phyloP scores from a whole-genome alignment of 495 filamentous ascomycete genomes.

The Ramalina peruviana region DNA sequence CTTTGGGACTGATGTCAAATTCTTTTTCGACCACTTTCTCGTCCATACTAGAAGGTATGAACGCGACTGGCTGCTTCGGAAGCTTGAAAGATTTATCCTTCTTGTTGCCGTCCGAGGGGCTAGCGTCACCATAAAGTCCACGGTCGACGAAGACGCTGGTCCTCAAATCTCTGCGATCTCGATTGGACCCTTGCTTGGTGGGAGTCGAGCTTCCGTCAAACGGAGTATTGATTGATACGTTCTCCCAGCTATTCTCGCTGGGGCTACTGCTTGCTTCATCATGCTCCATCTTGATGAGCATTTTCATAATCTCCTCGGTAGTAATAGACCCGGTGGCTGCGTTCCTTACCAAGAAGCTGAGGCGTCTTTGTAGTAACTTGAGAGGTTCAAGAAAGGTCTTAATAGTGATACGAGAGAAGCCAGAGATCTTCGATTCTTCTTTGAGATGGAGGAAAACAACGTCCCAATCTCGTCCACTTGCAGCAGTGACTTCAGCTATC shows the following conservation, averaged over 20 bases:
- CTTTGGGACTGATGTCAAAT: slow-evolving; percentile 81
- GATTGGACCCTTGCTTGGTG: slow-evolving; percentile 7
- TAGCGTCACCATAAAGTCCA: slow-evolving; percentile 37
- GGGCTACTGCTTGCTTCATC: slow-evolving; percentile 48
- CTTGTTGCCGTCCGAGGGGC: slow-evolving; percentile 29
- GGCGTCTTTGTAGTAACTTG: slow-evolving; percentile 61
- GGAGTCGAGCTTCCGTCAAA: slow-evolving; percentile 30
- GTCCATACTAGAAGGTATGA: slow-evolving; percentile 70
- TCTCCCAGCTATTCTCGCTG: slow-evolving; percentile 88
- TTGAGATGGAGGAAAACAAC: slow-evolving; percentile 82
- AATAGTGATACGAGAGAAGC: slow-evolving; percentile 60
- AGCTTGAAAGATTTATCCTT: slow-evolving; percentile 62
- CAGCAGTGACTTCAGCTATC: slow-evolving; percentile 79
- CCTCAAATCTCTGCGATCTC: slow-evolving; percentile 40
- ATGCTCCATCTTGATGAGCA: slow-evolving; percentile 53
- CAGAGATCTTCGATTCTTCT: slow-evolving; percentile 41
- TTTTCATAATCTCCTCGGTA: slow-evolving; percentile 45
- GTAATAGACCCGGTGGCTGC: slow-evolving; percentile 47
- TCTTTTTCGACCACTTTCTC: slow-evolving; percentile 53
- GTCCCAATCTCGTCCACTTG: slow-evolving; percentile 80
- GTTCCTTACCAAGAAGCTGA: slow-evolving; percentile 73
- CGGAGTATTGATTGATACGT: slow-evolving; percentile 52
- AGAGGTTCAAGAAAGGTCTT: slow-evolving; percentile 89
- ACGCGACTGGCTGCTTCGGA: slow-evolving; percentile 66
- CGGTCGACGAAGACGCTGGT: slow-evolving; percentile 49